Conservation (phyloP, 129 eudicot species). For the Artemisia tridentata region DNA sequence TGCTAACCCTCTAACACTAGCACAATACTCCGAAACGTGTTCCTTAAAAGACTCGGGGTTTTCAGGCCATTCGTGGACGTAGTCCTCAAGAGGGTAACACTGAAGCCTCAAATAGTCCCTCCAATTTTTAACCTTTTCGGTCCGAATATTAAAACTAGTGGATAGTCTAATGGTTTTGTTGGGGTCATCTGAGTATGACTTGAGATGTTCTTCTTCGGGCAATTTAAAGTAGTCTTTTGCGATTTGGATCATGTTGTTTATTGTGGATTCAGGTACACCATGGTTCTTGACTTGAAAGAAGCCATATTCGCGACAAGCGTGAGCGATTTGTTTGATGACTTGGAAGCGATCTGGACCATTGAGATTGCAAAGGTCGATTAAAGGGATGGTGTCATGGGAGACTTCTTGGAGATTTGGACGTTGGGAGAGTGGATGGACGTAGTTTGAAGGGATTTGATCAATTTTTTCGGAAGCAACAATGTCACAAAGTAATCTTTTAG, state of each 20-base stretch:
- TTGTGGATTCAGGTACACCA: constrained; percentile 21
- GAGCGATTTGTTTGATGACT: constrained; percentile 32
- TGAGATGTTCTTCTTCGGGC: constrained; percentile 41
- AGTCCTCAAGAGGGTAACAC: constrained; percentile 41
- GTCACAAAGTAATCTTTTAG: constrained; percentile 28
- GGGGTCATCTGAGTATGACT: constrained; percentile 46
- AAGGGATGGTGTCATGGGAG: constrained; percentile 29
- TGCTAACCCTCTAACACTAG: constrained; percentile 24
- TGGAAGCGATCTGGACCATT: constrained; percentile 22
- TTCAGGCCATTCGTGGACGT: constrained; percentile 40
- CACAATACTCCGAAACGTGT: constrained; percentile 36
- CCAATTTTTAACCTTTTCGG: constrained; percentile 49
- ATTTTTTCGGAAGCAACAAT: constrained; percentile 17
- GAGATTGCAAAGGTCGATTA: constrained; percentile 30
- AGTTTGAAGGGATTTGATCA: constrained; percentile 33
- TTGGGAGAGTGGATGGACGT: constrained; percentile 43
- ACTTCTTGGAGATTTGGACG: constrained; percentile 41
- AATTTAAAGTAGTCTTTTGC: constrained; percentile 34
- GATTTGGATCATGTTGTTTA: constrained; percentile 32
- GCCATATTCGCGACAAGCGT: constrained; percentile 38
- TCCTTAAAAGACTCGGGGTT: constrained; percentile 34
- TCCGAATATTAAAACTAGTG: constrained; percentile 41
- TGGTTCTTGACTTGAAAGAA: constrained; percentile 50
- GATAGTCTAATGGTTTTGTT: constrained; percentile 37
- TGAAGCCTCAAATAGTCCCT: constrained; percentile 46